Base-by-base conservation (phyloP, 1,139 yeast genomes). In the Zygoascus meyerae region DNA sequence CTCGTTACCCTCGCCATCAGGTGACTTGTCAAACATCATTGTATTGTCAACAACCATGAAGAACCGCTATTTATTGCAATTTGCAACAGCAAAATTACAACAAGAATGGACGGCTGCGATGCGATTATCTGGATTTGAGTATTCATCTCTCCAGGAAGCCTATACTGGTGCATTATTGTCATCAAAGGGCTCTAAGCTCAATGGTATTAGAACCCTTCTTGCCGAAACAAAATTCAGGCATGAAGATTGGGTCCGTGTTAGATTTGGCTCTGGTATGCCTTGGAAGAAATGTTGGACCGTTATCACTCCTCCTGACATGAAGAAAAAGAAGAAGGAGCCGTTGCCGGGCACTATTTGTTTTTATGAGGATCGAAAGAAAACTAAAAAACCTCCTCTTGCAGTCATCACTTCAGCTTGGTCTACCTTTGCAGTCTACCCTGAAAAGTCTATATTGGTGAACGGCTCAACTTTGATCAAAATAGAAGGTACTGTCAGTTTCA, bases 241-340 rank as follows among this genome's bases (percentile, higher is more conserved):
- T 61, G 96, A 87, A 64, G 96, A 90, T 60, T 90, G 96, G 97
- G 89, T 86, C 34, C 78, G 90, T 65, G 95, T 92, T 21, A 74
- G 97, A 55, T 90, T 90, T 65, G 97, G 97, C 12, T 79, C 94
- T 14, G 98, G 98, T 32, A 87, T 87, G 95, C 96, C 97, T 1
- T 92, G 97, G 97, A 86, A 84, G 61, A 75, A 95, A 53, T 90
- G 96, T 62, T 92, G 78, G 71, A 92, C 95, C 1, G 95, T 89
- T n/a, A 78, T 90, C 48, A 87, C 90, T 52, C 97, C 95, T 7
- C 69, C 68, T 7, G 63, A 56, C 32, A 57, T 69, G 60, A 66
- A 80, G 64, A 65, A 70, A 61, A 60, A 61, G 55, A 55, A 71
- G 64, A 59, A 68, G 63, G 48, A 70, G 60, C 56, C 60, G 6